Evolutionary conservation across 2,329 filamentous ascomycete genomes (phyloP).

Genomic region (Aureobasidium zeae): DNA sequence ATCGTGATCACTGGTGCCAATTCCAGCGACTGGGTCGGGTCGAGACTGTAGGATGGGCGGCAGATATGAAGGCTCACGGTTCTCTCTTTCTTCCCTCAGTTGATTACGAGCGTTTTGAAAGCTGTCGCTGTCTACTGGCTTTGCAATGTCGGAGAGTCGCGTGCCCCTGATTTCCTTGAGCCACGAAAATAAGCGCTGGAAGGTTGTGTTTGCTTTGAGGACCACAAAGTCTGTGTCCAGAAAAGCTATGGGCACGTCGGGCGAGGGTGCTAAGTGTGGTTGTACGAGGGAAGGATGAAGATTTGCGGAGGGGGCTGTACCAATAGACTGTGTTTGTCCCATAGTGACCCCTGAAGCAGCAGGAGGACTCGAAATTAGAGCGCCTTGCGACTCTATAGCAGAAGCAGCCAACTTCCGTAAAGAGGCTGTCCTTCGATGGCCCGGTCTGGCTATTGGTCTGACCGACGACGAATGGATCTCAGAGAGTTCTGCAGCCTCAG

Average conservation of each 20-base stretch:
- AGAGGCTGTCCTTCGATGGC: constrained; percentile 26
- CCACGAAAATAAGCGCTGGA: constrained; percentile 33
- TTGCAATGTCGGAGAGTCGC: constrained; percentile 37
- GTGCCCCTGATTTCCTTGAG: constrained; percentile 31
- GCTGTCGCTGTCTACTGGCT: constrained; percentile 33
- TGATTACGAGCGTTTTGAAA: constrained; percentile 37
- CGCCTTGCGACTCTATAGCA: constrained; percentile 1
- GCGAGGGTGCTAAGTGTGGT: constrained; percentile 2
- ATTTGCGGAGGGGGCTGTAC: background rate
- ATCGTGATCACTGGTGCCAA: constrained; percentile 34
- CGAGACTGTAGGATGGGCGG: constrained; percentile 39
- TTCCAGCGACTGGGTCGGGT: constrained; percentile 35
- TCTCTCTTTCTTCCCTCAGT: constrained; percentile 39
- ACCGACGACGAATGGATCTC: background rate
- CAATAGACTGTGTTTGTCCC: background rate
- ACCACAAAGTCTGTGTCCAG: constrained; percentile 41
- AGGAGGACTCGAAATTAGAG: background rate
- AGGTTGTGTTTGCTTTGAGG: constrained; percentile 37
- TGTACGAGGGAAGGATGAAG: background rate
- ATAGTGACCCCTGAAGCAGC: background rate
- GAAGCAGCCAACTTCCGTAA: constrained; percentile 26
- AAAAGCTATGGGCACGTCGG: constrained; percentile 30
- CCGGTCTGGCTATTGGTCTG: constrained; percentile 22
- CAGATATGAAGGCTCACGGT: constrained; percentile 41
- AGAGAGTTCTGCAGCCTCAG: background rate